Conservation (phyloP, 768 basidiomycete genomes). For the Hygrophoropsis aurantiaca region DNA sequence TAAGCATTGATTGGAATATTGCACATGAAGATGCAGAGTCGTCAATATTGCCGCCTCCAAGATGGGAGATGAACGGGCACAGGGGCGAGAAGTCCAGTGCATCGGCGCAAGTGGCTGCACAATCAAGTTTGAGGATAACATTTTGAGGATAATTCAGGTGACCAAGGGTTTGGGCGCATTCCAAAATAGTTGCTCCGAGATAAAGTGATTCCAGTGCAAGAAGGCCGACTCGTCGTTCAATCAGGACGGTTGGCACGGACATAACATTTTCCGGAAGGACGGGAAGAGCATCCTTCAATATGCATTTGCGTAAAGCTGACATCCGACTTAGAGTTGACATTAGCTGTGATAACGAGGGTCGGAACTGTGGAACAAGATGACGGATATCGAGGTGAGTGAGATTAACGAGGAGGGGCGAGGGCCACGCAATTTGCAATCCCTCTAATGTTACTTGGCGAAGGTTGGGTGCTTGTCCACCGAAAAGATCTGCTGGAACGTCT, state of each 20-base stretch:
- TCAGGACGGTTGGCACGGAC: too few relatives aligned
- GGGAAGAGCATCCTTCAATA: conserved; percentile 35
- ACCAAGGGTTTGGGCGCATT: background rate
- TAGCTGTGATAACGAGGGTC: conserved; percentile 32
- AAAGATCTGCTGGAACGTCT: conserved; percentile 12
- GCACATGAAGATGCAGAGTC: too few relatives aligned
- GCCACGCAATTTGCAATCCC: conserved; percentile 35
- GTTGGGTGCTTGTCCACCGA: conserved; percentile 31
- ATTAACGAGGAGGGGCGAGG: conserved; percentile 32
- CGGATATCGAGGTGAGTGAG: conserved; percentile 38
- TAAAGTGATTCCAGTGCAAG: background rate
- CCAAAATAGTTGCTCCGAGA: background rate
- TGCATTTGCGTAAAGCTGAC: conserved; percentile 32
- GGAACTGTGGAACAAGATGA: conserved; percentile 20
- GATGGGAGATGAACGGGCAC: background rate
- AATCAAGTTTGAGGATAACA: background rate
- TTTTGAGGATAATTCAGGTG: background rate
- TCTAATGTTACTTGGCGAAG: conserved; percentile 37
- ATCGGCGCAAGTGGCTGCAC: background rate
- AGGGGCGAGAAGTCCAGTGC: background rate
- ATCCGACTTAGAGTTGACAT: conserved; percentile 34
- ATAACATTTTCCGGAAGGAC: too few relatives aligned
- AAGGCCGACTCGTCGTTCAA: background rate
- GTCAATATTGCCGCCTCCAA: too few relatives aligned
- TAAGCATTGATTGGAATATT: too few relatives aligned